Percentiles rank a stretch among this genome's conserved stretches.
Conservation (phyloP, 495 filamentous ascomycete species). For the Articulospora tetracladia region DNA sequence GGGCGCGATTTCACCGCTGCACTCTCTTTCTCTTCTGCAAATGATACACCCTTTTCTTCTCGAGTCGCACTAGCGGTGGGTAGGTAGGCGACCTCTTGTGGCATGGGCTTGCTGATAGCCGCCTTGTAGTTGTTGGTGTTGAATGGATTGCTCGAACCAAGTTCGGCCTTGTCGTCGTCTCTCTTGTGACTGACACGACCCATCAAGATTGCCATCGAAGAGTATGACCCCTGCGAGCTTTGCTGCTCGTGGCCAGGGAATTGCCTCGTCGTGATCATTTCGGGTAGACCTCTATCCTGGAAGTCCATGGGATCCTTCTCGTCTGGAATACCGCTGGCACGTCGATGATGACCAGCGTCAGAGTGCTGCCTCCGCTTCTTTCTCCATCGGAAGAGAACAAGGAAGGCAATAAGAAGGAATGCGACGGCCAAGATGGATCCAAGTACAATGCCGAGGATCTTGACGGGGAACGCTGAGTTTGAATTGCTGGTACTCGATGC, state of each 20-base stretch:
- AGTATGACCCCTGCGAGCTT: conserved; percentile 45
- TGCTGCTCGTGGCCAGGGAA: conserved; percentile 43
- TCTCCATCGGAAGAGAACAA: conserved; percentile 65
- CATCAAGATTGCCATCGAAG: conserved; percentile 54
- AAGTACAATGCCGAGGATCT: conserved; percentile 74
- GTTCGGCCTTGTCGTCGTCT: conserved; percentile 34
- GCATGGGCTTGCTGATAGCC: conserved; percentile 50
- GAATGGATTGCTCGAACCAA: conserved; percentile 46
- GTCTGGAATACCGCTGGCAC: conserved; percentile 44
- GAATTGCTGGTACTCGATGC: conserved; percentile 21
- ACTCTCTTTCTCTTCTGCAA: conserved; percentile 27
- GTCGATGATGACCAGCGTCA: conserved; percentile 42
- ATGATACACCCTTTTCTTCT: conserved; percentile 38
- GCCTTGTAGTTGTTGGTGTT: conserved; percentile 48
- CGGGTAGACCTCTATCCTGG: conserved; percentile 46
- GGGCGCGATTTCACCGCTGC: conserved; percentile 3
- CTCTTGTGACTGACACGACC: conserved; percentile 40
- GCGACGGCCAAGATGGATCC: conserved; percentile 72
- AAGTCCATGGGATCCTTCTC: conserved; percentile 48
- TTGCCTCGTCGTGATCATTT: conserved; percentile 29
- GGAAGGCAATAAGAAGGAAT: conserved; percentile 60
- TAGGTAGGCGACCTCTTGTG: conserved; percentile 27
- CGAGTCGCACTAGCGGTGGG: conserved; percentile 17
- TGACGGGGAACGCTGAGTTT: conserved; percentile 19
- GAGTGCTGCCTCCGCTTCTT: conserved; percentile 37